Conservation (phyloP, 108 stramenopile genomes). For the Pseudonitzschia multiseries region DNA sequence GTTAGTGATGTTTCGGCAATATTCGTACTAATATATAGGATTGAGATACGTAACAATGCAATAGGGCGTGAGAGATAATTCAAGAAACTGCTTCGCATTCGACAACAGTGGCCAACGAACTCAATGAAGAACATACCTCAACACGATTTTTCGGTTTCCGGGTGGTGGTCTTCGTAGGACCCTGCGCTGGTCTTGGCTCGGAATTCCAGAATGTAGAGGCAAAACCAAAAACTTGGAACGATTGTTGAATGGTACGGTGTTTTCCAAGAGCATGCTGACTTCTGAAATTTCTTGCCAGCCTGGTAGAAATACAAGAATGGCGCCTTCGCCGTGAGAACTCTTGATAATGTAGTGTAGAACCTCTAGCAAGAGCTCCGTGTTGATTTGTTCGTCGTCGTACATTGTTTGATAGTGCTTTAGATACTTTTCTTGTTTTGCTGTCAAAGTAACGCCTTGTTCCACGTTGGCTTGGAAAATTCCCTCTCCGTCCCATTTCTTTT, state of each 20-base stretch:
- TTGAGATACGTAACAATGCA: no score
- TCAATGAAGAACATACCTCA: slow-evolving; percentile 24
- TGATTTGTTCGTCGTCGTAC: slow-evolving; percentile 72
- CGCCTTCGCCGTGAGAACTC: slow-evolving; percentile 69
- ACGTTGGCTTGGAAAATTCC: slow-evolving; percentile 39
- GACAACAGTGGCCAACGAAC: no score
- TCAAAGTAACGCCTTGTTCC: slow-evolving; percentile 34
- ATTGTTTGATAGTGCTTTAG: slow-evolving; percentile 59
- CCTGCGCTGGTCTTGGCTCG: slow-evolving; percentile 72
- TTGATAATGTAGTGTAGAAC: slow-evolving; percentile 56
- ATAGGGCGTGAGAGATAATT: no score
- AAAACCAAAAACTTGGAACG: slow-evolving; percentile 47
- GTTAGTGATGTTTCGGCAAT: slow-evolving; percentile 94
- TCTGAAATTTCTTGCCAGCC: slow-evolving; percentile 92
- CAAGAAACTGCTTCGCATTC: no score
- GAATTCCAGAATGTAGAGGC: slow-evolving; percentile 86
- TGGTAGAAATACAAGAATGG: slow-evolving; percentile 90
- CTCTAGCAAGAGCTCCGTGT: slow-evolving; percentile 56
- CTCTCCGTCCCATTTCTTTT: slow-evolving; percentile 69
- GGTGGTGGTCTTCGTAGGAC: slow-evolving; percentile 65
- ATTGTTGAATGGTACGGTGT: slow-evolving; percentile 60
- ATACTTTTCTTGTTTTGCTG: slow-evolving; percentile 54
- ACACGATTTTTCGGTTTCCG: slow-evolving; percentile 75
- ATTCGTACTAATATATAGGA: slow-evolving; percentile 62
- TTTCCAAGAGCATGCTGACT: slow-evolving; percentile 54